These are phyloP conservation scores for Flaveria sonorensis DNA, from an alignment of 129 eudicot genomes.

Conservation along the genomic window DNA sequence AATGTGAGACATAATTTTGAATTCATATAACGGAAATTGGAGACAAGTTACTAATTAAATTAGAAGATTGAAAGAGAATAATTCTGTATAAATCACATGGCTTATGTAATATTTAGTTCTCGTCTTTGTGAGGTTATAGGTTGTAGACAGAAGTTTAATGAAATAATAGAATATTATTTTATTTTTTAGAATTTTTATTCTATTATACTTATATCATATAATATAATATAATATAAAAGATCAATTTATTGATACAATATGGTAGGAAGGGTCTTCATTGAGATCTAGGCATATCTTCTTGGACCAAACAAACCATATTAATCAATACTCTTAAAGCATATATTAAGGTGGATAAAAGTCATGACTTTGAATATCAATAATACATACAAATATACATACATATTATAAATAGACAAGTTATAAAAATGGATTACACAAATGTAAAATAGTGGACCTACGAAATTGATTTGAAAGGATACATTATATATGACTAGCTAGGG, in stretches of 20 bases:
- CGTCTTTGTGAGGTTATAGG: background rate
- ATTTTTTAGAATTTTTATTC: background rate
- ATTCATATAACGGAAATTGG: too few species aligned
- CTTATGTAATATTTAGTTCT: background rate
- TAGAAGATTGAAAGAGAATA: background rate
- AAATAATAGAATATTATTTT: background rate
- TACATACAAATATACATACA: too few species aligned
- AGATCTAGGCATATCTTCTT: constrained; percentile 96
- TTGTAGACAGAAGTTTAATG: background rate
- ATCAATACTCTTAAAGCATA: constrained; percentile 46
- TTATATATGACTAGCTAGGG: background rate
- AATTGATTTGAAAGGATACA: constrained; percentile 39
- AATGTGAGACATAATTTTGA: too few species aligned
- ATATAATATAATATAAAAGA: background rate
- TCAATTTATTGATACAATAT: constrained; percentile 19
- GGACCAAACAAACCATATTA: constrained; percentile 58
- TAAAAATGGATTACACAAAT: constrained; percentile 55
- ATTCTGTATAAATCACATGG: background rate
- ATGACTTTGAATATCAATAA: constrained; percentile 29
- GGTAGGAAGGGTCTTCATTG: constrained; percentile 52
- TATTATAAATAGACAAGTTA: constrained; percentile 32
- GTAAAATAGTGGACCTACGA: constrained; percentile 52
- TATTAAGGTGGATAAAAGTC: constrained; percentile 71
- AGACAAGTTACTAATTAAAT: too few species aligned
- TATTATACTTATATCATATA: background rate